Conservation (phyloP, 2,329 filamentous ascomycete species). For the Ilyonectria destructans region DNA sequence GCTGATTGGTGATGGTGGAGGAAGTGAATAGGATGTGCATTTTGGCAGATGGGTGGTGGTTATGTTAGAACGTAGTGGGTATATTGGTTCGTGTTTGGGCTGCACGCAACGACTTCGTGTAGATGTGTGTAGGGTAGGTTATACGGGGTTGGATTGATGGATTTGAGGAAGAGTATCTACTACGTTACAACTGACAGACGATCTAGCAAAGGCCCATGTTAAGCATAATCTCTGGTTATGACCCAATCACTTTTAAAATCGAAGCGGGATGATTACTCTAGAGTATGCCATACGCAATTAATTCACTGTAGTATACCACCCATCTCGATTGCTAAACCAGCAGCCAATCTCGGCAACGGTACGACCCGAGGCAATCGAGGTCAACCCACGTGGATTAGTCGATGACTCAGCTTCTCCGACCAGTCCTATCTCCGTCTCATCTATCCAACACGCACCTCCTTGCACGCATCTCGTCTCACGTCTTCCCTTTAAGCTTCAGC, state of each 20-base stretch:
- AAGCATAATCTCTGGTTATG: too few relatives aligned
- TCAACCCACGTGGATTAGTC: not conserved
- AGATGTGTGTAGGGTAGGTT: not conserved
- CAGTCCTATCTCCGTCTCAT: too few relatives aligned
- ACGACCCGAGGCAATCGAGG: not conserved
- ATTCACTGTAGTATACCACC: not conserved
- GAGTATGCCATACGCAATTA: too few relatives aligned
- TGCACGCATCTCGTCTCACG: not conserved
- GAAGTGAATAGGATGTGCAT: not conserved
- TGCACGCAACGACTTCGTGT: not conserved
- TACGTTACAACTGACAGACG: too few relatives aligned
- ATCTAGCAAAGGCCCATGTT: too few relatives aligned
- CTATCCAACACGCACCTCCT: too few relatives aligned
- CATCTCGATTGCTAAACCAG: not conserved
- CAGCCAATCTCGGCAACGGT: not conserved
- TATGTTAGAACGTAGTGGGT: not conserved
- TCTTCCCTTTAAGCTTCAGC: not conserved
- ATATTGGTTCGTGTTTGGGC: not conserved
- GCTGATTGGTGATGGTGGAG: slow-evolving; percentile 17
- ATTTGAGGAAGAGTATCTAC: too few relatives aligned
- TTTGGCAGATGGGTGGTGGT: not conserved
- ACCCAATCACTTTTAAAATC: too few relatives aligned
- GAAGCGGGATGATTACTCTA: too few relatives aligned
- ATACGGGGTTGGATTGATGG: not conserved
- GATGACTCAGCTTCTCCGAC: too few relatives aligned